Evolutionary conservation across 2,329 filamentous ascomycete genomes (phyloP), one percentile per base, ranked within the genome.

Genomic region (Hypoxylon sp.): DNA sequence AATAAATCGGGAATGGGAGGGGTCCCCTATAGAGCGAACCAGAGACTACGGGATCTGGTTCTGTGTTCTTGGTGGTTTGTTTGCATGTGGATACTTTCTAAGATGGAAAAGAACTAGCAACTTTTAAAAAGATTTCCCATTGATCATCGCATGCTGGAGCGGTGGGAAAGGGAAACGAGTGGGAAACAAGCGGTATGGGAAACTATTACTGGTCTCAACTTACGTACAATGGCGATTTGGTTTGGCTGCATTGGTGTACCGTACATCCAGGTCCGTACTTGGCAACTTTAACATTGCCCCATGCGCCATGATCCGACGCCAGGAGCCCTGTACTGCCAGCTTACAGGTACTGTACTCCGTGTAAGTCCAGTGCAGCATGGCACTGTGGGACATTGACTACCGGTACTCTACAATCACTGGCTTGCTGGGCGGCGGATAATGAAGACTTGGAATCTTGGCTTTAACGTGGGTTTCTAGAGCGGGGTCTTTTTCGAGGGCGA

Each of bases 391-490:
- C 5, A 21, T 32, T n/a, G n/a, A n/a, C n/a, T n/a, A n/a, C n/a
- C n/a, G n/a, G n/a, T n/a, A n/a, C n/a, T n/a, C n/a, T n/a, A n/a
- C n/a, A n/a, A 47, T 30, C 8, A 43, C n/a, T 41, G 32, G 41
- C 19, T 44, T 56, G 30, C 43, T 59, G 41, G 47, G 40, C 51
- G 29, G 42, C 57, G 55, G 57, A 60, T 60, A 60, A 60, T 55
- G 47, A 60, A 58, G 57, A 51, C 55, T 60, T 58, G 57, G 55
- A 58, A 57, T 45, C 44, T 41, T 55, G 41, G 42, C 42, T 46
- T 37, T 25, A 49, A 42, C 48, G 41, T 51, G 45, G 50, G 34
- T 47, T 45, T 31, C 37, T 25, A 34, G 41, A 30, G 43, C 49
- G 48, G 49, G 52, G 46, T 44, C n/a, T n/a, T 55, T 45, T 45